These are phyloP conservation scores for Penicillium digitatum DNA, from an alignment of 2,329 filamentous ascomycete species.

Conservation along the genomic window DNA sequence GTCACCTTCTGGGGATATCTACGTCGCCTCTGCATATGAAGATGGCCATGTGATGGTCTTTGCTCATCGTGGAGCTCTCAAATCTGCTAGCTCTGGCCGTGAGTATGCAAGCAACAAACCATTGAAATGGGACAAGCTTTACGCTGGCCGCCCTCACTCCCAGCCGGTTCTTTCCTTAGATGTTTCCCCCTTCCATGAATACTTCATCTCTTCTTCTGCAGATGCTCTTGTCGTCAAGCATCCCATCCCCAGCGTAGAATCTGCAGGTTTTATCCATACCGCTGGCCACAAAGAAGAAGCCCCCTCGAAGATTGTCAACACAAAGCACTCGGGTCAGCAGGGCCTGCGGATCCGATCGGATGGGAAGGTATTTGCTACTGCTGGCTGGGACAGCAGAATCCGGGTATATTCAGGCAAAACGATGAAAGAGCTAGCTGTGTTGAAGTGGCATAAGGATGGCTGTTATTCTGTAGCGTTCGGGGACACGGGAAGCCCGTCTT, in stretches of 20 bases:
- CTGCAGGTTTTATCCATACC: slow-evolving; percentile 3
- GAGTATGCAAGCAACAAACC: slow-evolving; percentile 17
- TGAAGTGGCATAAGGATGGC: slow-evolving; percentile 91
- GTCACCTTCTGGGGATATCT: slow-evolving; percentile 47
- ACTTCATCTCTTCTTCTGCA: slow-evolving; percentile 75
- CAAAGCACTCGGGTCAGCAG: slow-evolving; percentile 89
- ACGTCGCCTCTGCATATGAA: slow-evolving; percentile 76
- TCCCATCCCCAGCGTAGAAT: slow-evolving; percentile 50
- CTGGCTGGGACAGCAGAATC: slow-evolving; percentile 82
- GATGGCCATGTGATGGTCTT: slow-evolving; percentile 71
- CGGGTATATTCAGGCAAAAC: slow-evolving; percentile 77
- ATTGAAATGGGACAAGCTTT: slow-evolving; percentile 54
- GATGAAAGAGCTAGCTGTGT: slow-evolving; percentile 80
- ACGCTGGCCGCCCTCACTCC: slow-evolving; percentile 64
- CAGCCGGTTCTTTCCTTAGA: slow-evolving; percentile 79
- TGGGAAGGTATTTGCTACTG: slow-evolving; percentile 78
- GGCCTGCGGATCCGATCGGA: slow-evolving; percentile 72
- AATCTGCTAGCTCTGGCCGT: slow-evolving; percentile 29
- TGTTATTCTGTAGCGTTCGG: slow-evolving; percentile 79
- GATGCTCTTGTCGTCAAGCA: slow-evolving; percentile 78
- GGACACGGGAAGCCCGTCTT: slow-evolving; percentile 25
- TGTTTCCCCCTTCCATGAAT: slow-evolving; percentile 48
- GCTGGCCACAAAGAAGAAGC: slow-evolving; percentile 27
- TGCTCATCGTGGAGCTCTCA: slow-evolving; percentile 45
- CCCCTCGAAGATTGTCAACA: slow-evolving; percentile 63